Percentiles rank a stretch among this genome's conserved stretches.
Evolutionary conservation across 352 stramenopile species (phyloP).

Genomic region (Phytophthora cactorum): DNA sequence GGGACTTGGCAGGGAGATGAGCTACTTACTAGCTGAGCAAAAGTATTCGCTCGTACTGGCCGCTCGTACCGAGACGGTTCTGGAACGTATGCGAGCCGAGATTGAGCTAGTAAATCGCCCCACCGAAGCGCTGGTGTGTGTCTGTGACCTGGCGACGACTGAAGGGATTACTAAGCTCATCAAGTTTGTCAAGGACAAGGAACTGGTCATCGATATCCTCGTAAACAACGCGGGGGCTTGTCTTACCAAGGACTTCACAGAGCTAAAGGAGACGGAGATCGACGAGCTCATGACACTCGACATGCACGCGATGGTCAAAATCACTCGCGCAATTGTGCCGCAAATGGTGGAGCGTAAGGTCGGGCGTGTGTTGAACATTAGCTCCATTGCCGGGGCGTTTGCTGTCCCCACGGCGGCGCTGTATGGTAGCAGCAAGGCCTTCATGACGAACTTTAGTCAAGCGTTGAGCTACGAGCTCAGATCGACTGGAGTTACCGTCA

Average conservation of each 20-base stretch:
- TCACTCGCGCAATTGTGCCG: conserved; percentile 71
- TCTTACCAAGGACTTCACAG: conserved; percentile 50
- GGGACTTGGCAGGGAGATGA: conserved; percentile 80
- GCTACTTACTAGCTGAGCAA: conserved; percentile 79
- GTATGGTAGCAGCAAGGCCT: conserved; percentile 85
- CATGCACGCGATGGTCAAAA: conserved; percentile 60
- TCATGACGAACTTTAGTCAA: conserved; percentile 77
- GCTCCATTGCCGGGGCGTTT: conserved; percentile 56
- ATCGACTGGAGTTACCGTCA: conserved; percentile 76
- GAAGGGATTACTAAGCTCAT: conserved; percentile 65
- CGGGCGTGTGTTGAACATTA: conserved; percentile 86
- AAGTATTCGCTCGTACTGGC: conserved; percentile 82
- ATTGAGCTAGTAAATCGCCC: conserved; percentile 79
- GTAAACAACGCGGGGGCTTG: conserved; percentile 81
- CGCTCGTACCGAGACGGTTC: conserved; percentile 56
- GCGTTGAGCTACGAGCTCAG: conserved; percentile 86
- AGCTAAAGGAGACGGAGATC: conserved; percentile 48
- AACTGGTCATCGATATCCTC: conserved; percentile 82
- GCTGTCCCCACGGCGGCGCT: conserved; percentile 68
- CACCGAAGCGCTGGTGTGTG: conserved; percentile 62
- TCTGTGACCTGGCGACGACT: conserved; percentile 59
- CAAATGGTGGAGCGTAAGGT: conserved; percentile 74
- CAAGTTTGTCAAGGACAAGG: conserved; percentile 57
- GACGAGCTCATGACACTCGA: conserved; percentile 77
- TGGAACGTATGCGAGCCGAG: conserved; percentile 75